Base-by-base conservation (phyloP, 345 rosid genomes). In the Dimocarpus longan region DNA sequence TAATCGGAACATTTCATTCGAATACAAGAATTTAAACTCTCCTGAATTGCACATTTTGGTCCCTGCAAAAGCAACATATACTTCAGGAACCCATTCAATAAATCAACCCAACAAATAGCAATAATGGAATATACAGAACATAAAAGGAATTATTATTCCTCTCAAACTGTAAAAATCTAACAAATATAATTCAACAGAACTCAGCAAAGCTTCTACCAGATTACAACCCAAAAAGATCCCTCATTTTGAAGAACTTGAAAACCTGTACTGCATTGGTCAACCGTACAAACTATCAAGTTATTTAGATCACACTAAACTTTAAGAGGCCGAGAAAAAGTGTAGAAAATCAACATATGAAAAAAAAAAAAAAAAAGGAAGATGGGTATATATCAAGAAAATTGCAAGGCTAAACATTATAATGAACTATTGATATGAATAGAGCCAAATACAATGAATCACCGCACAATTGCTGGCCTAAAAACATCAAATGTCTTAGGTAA, bases 11-110 rank as follows among this genome's bases (percentile, higher is more conserved):
- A 85, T 44, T 16, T 78, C 78, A 79, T 68, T 74, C 75, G 66
- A 75, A 60, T 24, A 69, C 67, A 84, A 26, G 73, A 79, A 80
- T 78, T 28, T 46, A 85, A 84, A 85, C 80, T 84, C 87, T 88
- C 91, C 92, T 76, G 86, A 85, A 69, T 82, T 75, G 87, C 87
- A 88, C 81, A 87, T 77, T 88, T 85, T 82, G 82, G 80, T 57
- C 82, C 95, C 98, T 92, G 94, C 95, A 93, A 90, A 93, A 91
- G 77, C 76, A 88, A 64, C 81, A 89, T 72, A 80, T 40, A 87
- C 73, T 80, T 87, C 84, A 83, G 87, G 85, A 79, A 81, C 78
- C 64, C 44, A 39, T 68, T 56, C 22, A 68, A 76, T 57, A 78
- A 73, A 86, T 81, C 76, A 76, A 84, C 79, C 43, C 69, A 76